Conservation (phyloP, 495 filamentous ascomycete species). For the Aspergillus nidulans region DNA sequence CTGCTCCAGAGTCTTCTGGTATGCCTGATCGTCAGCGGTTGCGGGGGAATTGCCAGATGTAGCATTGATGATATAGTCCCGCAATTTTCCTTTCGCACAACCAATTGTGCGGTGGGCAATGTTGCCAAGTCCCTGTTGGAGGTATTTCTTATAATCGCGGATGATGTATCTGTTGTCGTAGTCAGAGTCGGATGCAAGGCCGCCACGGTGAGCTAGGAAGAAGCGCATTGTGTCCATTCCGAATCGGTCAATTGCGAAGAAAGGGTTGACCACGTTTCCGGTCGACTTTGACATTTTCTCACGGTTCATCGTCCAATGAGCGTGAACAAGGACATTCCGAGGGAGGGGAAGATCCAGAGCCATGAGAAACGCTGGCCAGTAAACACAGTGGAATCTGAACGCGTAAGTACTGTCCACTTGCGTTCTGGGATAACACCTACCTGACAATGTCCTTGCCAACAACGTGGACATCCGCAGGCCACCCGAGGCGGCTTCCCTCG, state of each 20-base stretch:
- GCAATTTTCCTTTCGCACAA: constrained; percentile 62
- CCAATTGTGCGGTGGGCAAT: constrained; percentile 64
- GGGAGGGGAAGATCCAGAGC: constrained; percentile 82
- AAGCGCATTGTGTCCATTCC: constrained; percentile 84
- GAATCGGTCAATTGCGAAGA: constrained; percentile 85
- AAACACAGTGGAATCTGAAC: constrained; percentile 80
- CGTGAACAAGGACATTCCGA: constrained; percentile 77
- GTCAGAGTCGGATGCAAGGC: constrained; percentile 68
- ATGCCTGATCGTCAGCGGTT: constrained; percentile 25
- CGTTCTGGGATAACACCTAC: constrained; percentile 22
- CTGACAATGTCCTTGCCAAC: constrained; percentile 95
- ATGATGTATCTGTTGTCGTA: constrained; percentile 78
- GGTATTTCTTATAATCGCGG: constrained; percentile 68
- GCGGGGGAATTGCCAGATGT: constrained; percentile 25
- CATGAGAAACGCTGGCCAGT: constrained; percentile 96
- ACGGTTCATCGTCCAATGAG: constrained; percentile 87
- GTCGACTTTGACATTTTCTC: constrained; percentile 94
- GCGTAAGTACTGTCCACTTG: background rate
- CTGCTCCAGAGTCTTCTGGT: constrained; percentile 30
- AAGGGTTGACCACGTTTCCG: constrained; percentile 93
- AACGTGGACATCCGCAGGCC: constrained; percentile 90
- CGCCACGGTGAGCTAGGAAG: constrained; percentile 76
- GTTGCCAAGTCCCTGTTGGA: constrained; percentile 76
- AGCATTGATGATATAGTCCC: constrained; percentile 46
- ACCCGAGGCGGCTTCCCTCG: constrained; percentile 56